Evolutionary conservation across 2,329 filamentous ascomycete genomes (phyloP).

Genomic region (Neonectria magnoliae): DNA sequence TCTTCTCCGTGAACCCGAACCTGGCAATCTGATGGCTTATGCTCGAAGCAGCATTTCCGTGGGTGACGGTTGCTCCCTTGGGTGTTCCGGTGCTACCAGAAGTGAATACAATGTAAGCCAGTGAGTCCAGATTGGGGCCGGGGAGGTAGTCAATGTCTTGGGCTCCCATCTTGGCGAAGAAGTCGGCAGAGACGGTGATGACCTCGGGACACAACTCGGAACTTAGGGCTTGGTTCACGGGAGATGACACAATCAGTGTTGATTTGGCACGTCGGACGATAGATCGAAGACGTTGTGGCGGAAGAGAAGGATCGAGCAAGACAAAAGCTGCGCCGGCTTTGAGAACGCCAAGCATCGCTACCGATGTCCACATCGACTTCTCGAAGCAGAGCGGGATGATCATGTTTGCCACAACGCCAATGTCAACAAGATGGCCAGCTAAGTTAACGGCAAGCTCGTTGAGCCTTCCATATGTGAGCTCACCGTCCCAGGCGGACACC

Average conservation of each 20-base stretch:
- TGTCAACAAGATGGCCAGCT: conserved; percentile 47
- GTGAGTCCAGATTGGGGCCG: neutral
- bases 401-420: conserved; percentile 39
- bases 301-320: conserved; percentile 25
- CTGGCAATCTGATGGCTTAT: conserved; percentile 11
- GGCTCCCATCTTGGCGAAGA: neutral
- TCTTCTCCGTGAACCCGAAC: conserved; percentile 16
- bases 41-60: conserved; percentile 22
- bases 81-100: conserved; percentile 27
- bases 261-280: conserved; percentile 10
- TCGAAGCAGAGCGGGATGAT: conserved; percentile 32
- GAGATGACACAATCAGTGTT: neutral
- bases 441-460: conserved; percentile 50
- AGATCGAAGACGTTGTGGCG: conserved; percentile 12
- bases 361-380: conserved; percentile 37
- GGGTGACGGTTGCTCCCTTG: conserved; percentile 23
- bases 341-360: conserved; percentile 39
- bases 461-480: conserved; percentile 53
- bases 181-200: neutral
- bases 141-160: neutral
- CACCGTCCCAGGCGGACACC: conserved; percentile 38
- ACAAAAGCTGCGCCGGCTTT: conserved; percentile 40
- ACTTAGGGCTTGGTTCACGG: neutral
- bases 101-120: conserved; percentile 24
- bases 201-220: neutral